phyloP scores from a whole-genome alignment of 441 rosid genomes.

The Daphne laureola region DNA sequence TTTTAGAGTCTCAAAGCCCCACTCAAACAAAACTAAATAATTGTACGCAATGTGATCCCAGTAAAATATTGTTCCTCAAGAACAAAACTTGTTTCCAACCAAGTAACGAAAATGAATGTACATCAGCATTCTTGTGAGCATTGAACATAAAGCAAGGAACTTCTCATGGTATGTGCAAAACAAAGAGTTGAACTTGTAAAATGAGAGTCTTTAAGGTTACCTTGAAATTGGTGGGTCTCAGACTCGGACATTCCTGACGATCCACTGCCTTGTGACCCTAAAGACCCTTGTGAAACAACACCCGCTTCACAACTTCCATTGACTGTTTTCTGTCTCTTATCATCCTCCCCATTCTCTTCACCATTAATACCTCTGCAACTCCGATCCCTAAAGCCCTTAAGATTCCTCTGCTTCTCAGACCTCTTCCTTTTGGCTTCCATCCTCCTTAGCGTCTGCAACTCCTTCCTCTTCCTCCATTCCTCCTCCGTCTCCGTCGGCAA shows the following conservation, averaged over 20 bases:
- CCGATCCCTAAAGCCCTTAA: conserved; percentile 26
- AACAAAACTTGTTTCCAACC: too few relatives aligned
- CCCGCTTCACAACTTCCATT: conserved; percentile 14
- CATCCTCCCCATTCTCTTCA: conserved; percentile 27
- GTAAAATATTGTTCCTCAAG: too few relatives aligned
- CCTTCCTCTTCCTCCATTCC: conserved; percentile 74
- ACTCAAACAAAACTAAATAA: too few relatives aligned
- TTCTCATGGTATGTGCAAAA: too few relatives aligned
- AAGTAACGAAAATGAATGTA: too few relatives aligned
- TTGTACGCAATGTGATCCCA: too few relatives aligned
- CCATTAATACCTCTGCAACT: conserved; percentile 16
- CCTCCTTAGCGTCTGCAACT: conserved; percentile 63
- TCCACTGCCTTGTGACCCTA: conserved; percentile 42
- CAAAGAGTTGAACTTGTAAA: background rate
- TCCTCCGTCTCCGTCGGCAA: conserved; percentile 64
- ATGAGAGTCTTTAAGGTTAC: conserved; percentile 7
- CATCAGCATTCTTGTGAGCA: too few relatives aligned
- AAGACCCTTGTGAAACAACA: conserved; percentile 29
- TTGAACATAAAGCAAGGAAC: too few relatives aligned
- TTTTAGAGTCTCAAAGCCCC: too few relatives aligned
- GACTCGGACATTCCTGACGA: conserved; percentile 40
- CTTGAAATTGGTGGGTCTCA: conserved; percentile 35
- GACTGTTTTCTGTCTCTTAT: conserved; percentile 24
- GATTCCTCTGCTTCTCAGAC: conserved; percentile 56
- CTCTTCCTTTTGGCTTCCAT: conserved; percentile 85